Evolutionary conservation across 257 asterid genomes (phyloP).

Genomic region (Nicotiana obtusifolia): DNA sequence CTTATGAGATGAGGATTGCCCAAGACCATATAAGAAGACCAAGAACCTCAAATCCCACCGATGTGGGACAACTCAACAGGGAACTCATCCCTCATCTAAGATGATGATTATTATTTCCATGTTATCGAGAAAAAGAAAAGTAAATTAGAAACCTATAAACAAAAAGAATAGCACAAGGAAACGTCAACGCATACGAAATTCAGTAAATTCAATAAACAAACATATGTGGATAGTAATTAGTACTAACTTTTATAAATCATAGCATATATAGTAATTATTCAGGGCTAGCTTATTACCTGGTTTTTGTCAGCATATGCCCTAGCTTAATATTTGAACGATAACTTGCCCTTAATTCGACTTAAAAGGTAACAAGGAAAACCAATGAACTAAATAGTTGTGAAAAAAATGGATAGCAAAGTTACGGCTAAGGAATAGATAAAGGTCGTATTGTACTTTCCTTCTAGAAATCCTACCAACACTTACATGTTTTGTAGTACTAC

Average conservation of each 20-base stretch:
- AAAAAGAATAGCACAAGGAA: neutral
- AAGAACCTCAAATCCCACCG: too few species aligned
- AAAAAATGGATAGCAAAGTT: neutral
- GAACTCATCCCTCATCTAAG: neutral
- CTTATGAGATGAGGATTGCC: too few species aligned
- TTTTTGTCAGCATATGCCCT: neutral
- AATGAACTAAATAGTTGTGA: neutral
- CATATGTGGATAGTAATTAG: neutral
- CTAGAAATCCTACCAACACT: neutral
- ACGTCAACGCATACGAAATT: neutral
- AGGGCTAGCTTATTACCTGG: neutral
- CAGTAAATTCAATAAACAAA: neutral
- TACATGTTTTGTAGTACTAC: neutral
- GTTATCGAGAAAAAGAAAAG: neutral
- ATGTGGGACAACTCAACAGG: too few species aligned
- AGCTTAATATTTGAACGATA: neutral
- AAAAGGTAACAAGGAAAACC: neutral
- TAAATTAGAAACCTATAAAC: neutral
- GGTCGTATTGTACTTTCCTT: neutral
- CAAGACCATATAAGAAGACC: too few species aligned
- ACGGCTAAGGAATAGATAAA: neutral
- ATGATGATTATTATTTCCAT: neutral
- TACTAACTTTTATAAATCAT: too few species aligned
- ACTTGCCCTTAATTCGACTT: neutral
- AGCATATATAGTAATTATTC: neutral